Evolutionary conservation across 306 rosid species (phyloP).

Genomic region (Medicago ruthenica): DNA sequence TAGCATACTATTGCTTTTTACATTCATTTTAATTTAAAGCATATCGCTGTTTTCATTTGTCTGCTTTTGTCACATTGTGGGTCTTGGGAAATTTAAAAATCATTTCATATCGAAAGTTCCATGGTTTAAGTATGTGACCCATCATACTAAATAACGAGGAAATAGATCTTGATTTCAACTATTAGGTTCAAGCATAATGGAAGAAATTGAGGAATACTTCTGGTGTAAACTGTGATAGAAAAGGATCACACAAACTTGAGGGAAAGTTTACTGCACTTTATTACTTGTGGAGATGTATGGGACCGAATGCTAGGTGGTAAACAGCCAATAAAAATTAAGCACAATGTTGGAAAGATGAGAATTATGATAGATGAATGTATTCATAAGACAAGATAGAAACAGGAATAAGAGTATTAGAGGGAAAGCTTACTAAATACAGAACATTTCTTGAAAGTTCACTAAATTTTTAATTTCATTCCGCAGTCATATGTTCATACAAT

Average conservation of each 20-base stretch:
- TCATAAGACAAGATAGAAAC: not conserved
- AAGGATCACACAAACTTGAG: not conserved
- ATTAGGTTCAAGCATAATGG: too few species aligned
- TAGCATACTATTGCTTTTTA: not conserved
- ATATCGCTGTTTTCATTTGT: constrained; percentile 22
- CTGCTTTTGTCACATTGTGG: not conserved
- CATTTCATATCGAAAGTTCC: not conserved
- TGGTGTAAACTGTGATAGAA: not conserved
- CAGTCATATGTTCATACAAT: constrained; percentile 6
- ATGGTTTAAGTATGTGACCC: not conserved
- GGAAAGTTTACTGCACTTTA: not conserved
- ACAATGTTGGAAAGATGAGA: constrained; percentile 1
- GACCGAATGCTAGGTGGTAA: not conserved
- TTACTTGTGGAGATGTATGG: not conserved
- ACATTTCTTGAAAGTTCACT: not conserved
- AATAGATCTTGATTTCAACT: not conserved
- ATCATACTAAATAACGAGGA: not conserved
- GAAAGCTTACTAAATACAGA: not conserved
- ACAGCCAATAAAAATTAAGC: not conserved
- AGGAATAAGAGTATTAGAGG: not conserved
- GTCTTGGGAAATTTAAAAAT: constrained; percentile 5
- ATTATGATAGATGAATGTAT: not conserved
- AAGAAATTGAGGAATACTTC: not conserved
- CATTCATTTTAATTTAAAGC: constrained; percentile 1
- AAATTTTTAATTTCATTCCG: not conserved